Conservation (phyloP, 2,329 filamentous ascomycete genomes). For the Eurotiales sp. region DNA sequence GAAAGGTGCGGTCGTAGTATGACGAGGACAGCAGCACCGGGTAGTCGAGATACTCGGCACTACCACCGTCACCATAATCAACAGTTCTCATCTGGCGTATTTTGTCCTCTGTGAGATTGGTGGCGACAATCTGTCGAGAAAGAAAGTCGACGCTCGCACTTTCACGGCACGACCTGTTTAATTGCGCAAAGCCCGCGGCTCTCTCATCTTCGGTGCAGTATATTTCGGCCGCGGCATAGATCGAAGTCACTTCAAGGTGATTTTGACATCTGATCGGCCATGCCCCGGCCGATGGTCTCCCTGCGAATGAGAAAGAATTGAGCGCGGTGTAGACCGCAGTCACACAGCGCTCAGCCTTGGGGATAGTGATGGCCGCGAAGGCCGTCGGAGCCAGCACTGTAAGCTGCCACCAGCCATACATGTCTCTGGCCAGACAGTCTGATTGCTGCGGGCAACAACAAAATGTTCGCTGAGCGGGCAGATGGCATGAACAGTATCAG, state of each 20-base stretch:
- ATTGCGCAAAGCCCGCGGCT: slow-evolving; percentile 23
- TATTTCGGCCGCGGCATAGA: slow-evolving; percentile 32
- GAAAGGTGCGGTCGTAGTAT: slow-evolving; percentile 28
- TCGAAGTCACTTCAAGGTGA: slow-evolving; percentile 29
- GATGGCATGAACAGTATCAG: too few species aligned
- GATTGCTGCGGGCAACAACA: background rate
- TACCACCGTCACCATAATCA: slow-evolving; percentile 27
- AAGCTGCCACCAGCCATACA: background rate
- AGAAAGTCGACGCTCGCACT: slow-evolving; percentile 19
- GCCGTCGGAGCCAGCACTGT: background rate
- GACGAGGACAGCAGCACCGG: slow-evolving; percentile 30
- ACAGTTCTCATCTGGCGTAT: slow-evolving; percentile 31
- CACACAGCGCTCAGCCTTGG: slow-evolving; percentile 27
- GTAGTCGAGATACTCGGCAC: slow-evolving; percentile 17
- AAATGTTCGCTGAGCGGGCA: background rate
- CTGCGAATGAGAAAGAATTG: slow-evolving; percentile 29
- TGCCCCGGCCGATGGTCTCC: slow-evolving; percentile 17
- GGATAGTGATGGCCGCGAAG: background rate
- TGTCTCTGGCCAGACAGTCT: background rate
- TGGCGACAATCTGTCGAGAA: slow-evolving; percentile 14
- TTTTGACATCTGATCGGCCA: slow-evolving; percentile 32
- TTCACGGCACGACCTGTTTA: slow-evolving; percentile 25
- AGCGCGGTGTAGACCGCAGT: slow-evolving; percentile 30
- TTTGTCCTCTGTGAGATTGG: slow-evolving; percentile 28
- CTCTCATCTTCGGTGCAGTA: slow-evolving; percentile 26